Conservation (phyloP, 371 early-diverging fungal species). For the Rhizopus arrhizus region DNA sequence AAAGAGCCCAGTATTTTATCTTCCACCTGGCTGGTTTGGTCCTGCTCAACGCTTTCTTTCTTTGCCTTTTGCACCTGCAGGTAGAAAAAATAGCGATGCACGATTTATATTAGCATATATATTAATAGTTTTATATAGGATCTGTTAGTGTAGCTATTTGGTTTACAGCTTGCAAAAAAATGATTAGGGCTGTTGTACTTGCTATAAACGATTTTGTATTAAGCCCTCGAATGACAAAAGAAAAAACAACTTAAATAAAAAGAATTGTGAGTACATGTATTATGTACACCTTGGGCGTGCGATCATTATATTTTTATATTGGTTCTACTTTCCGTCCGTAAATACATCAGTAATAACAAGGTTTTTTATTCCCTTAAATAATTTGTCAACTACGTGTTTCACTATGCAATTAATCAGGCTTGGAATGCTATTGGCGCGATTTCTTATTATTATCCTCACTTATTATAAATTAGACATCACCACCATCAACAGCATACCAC, state of each 20-base stretch:
- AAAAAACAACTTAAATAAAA: conserved; percentile 9
- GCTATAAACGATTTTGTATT: conserved; percentile 42
- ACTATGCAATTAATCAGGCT: too few relatives aligned
- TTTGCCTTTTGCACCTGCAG: conserved; percentile 81
- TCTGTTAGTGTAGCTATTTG: conserved; percentile 75
- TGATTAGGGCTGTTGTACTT: conserved; percentile 43
- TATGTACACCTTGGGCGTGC: background rate
- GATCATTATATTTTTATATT: too few relatives aligned
- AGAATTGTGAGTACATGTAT: background rate
- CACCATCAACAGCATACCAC: too few relatives aligned
- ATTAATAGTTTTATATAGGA: conserved; percentile 40
- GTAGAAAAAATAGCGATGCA: conserved; percentile 31
- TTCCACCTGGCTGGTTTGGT: conserved; percentile 85
- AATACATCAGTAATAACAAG: background rate
- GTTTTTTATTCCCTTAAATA: background rate
- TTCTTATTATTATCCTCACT: too few relatives aligned
- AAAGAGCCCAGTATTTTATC: conserved; percentile 75
- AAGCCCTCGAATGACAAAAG: conserved; percentile 20
- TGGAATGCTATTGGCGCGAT: too few relatives aligned
- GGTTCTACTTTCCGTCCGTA: too few relatives aligned
- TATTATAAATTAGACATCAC: too few relatives aligned
- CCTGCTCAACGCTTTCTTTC: conserved; percentile 72
- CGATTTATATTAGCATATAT: background rate
- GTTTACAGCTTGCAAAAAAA: conserved; percentile 71
- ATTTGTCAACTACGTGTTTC: too few relatives aligned